Percentiles rank a stretch among this genome's conserved stretches.
Evolutionary conservation across 169 alveolate genomes (phyloP).

Genomic region (Toxoplasma gondii): DNA sequence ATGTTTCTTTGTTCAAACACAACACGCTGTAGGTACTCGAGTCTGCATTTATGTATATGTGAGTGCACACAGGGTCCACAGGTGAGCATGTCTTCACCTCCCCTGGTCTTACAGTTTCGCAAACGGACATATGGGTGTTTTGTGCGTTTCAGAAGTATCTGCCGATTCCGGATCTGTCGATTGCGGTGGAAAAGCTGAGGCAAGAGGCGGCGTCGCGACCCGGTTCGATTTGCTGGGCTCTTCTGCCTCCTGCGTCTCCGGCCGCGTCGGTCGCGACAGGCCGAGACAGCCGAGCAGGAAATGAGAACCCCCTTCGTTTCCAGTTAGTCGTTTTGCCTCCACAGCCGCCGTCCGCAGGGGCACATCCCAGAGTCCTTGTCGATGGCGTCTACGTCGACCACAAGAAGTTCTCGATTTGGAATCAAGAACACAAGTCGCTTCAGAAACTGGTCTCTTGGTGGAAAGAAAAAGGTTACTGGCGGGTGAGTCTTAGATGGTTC

Average conservation of each 20-base stretch:
- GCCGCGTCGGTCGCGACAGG: conserved; percentile 9
- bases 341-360: conserved; percentile 53
- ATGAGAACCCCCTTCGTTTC: conserved; percentile 76
- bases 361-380: conserved; percentile 55
- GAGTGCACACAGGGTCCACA: too few relatives aligned
- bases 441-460: conserved; percentile 79
- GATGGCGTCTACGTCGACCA: conserved; percentile 84
- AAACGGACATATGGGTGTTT: not conserved
- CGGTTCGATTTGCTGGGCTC: conserved; percentile 81
- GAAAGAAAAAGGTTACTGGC: conserved; percentile 87
- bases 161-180: conserved; percentile 70
- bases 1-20: not conserved
- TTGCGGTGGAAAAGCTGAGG: conserved; percentile 78
- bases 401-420: conserved; percentile 80
- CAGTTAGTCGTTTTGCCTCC: conserved; percentile 83
- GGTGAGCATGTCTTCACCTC: too few relatives aligned
- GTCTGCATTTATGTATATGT: too few relatives aligned
- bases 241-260: conserved; percentile 77
- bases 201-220: conserved; percentile 81
- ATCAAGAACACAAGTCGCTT: conserved; percentile 75
- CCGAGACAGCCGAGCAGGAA: not conserved
- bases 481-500: conserved; percentile 26
- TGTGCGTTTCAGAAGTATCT: conserved; percentile 67
- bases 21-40: too few relatives aligned
- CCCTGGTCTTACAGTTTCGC: not conserved